These are phyloP conservation scores for Vanderwaltozyma tropicalis DNA, from an alignment of 805 yeast genomes.

Conservation along the genomic window DNA sequence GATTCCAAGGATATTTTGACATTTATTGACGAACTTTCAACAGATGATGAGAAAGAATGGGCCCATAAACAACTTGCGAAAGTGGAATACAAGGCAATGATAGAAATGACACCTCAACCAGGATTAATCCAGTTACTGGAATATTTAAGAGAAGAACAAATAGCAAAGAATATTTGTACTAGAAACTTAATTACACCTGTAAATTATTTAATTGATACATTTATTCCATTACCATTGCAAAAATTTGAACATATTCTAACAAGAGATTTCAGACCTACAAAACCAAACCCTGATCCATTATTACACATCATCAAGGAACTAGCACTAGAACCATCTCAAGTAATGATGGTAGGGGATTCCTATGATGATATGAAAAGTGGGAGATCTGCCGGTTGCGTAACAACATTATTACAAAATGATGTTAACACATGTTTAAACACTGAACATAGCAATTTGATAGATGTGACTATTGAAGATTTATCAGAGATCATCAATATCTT, in stretches of 20 bases:
- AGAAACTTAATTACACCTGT: constrained; percentile 49
- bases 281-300: constrained; percentile 57
- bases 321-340: constrained; percentile 35
- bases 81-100: constrained; percentile 58
- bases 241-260: constrained; percentile 47
- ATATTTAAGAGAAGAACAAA: constrained; percentile 18
- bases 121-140: constrained; percentile 38
- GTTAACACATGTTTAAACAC: constrained; percentile 38
- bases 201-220: constrained; percentile 36
- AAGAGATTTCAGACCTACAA: constrained; percentile 55
- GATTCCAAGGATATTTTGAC: constrained; percentile 42
- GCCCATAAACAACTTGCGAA: constrained; percentile 39
- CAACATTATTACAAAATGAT: constrained; percentile 43
- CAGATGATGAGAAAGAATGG: constrained; percentile 28
- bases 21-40: constrained; percentile 35
- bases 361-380: constrained; percentile 61
- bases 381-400: constrained; percentile 47
- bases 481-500: constrained; percentile 21
- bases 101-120: constrained; percentile 39
- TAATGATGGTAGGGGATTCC: constrained; percentile 69
- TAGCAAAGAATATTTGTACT: constrained; percentile 51
- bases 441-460: constrained; percentile 23
- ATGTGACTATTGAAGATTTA: constrained; percentile 12
- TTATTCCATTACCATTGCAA: constrained; percentile 30
- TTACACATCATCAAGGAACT: constrained; percentile 43